A percentile compares a stretch with the other conserved stretches of the same genome.
These are phyloP conservation scores for Kazachstania sp. DNA, from an alignment of 1,139 yeast genomes.

Conservation along the genomic window DNA sequence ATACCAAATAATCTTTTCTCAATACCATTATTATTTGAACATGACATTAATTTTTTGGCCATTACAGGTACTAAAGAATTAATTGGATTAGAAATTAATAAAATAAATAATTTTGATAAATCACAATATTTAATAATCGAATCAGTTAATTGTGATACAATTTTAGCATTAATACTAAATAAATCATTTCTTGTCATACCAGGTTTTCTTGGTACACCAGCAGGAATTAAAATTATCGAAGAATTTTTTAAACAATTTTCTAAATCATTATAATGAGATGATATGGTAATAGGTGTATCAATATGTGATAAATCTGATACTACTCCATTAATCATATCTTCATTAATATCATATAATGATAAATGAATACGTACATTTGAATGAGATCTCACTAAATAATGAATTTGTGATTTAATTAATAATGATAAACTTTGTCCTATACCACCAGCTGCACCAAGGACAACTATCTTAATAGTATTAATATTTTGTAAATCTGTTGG, in stretches of 20 bases:
- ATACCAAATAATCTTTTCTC: slow-evolving; percentile 84
- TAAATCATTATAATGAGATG: slow-evolving; percentile 54
- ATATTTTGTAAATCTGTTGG: slow-evolving; percentile 9
- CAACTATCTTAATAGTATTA: slow-evolving; percentile 45
- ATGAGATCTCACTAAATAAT: slow-evolving; percentile 36
- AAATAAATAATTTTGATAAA: slow-evolving; percentile 37
- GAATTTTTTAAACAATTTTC: slow-evolving; percentile 56
- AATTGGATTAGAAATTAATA: slow-evolving; percentile 88
- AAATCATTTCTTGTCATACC: slow-evolving; percentile 98
- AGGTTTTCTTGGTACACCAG: slow-evolving; percentile 96
- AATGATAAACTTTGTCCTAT: slow-evolving; percentile 93
- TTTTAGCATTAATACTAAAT: slow-evolving; percentile 87
- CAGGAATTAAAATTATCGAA: slow-evolving; percentile 81
- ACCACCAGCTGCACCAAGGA: slow-evolving; percentile 78
- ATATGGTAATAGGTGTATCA: slow-evolving; percentile 67
- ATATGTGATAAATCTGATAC: slow-evolving; percentile 88
- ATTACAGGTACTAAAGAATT: slow-evolving; percentile 93
- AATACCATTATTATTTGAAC: slow-evolving; percentile 39
- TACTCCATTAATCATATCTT: slow-evolving; percentile 64
- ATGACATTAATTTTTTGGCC: slow-evolving; percentile 49
- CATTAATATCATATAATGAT: slow-evolving; percentile 63
- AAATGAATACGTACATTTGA: slow-evolving; percentile 31
- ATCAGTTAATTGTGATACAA: slow-evolving; percentile 74
- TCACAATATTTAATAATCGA: slow-evolving; percentile 52
- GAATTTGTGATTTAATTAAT: slow-evolving; percentile 48